These are phyloP conservation scores for Ceriops tagal DNA, from an alignment of 345 rosid species.

Conservation along the genomic window DNA sequence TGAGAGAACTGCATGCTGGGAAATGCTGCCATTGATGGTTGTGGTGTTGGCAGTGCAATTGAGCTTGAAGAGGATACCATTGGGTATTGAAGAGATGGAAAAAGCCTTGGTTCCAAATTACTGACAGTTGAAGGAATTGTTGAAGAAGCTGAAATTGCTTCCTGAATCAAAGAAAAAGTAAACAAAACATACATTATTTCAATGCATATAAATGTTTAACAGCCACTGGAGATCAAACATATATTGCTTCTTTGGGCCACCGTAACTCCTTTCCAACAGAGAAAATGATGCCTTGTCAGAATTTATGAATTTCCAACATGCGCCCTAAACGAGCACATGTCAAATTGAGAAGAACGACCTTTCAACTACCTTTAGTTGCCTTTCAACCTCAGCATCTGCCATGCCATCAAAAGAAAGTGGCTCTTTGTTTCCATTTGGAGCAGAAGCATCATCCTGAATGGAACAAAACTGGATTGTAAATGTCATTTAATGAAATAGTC, in stretches of 20 bases:
- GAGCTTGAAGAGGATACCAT: conserved; percentile 66
- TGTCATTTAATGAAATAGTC: conserved; percentile 9
- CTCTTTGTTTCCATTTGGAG: conserved; percentile 62
- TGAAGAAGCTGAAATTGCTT: conserved; percentile 67
- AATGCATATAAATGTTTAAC: neutral
- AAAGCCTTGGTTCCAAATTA: conserved; percentile 64
- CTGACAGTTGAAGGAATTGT: conserved; percentile 42
- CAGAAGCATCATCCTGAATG: conserved; percentile 70
- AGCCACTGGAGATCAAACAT: neutral
- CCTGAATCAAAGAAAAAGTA: conserved; percentile 47
- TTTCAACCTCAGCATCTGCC: conserved; percentile 86
- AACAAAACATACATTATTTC: conserved; percentile 4
- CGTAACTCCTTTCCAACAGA: neutral
- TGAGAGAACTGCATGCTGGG: conserved; percentile 53
- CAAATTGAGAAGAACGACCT: conserved; percentile 6
- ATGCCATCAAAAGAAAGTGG: conserved; percentile 72
- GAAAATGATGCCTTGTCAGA: neutral
- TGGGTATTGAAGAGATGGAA: conserved; percentile 49
- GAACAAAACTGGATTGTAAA: conserved; percentile 21
- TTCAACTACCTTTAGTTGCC: conserved; percentile 67
- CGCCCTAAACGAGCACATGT: conserved; percentile 1
- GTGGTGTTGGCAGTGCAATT: conserved; percentile 47
- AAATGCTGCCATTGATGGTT: conserved; percentile 42
- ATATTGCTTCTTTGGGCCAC: conserved; percentile 8
- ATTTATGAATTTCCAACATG: neutral